Evolutionary conservation across 441 rosid species (phyloP).

Genomic region (Populus hybrid): DNA sequence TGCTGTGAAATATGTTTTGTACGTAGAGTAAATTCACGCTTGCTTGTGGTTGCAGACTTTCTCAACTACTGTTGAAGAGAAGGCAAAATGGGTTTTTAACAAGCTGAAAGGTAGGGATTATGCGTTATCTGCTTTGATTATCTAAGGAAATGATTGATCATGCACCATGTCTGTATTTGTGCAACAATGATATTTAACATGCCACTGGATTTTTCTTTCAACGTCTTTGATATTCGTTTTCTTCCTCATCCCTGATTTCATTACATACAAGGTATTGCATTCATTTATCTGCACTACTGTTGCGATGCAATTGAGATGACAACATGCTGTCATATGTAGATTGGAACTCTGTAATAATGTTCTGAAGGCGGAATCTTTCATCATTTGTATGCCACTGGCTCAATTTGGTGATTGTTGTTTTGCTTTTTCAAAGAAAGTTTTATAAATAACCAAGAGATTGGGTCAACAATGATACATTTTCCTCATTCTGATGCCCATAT

Average conservation of each 20-base stretch:
- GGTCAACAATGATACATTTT: neutral
- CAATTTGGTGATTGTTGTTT: neutral
- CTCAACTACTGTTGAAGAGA: slow-evolving; percentile 85
- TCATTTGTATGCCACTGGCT: neutral
- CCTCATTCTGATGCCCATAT: neutral
- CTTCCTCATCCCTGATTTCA: neutral
- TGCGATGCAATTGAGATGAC: neutral
- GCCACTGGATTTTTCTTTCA: neutral
- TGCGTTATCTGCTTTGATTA: neutral
- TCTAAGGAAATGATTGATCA: neutral
- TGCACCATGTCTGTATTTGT: too few relatives aligned
- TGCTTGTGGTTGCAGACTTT: slow-evolving; percentile 46
- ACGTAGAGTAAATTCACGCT: slow-evolving; percentile 9
- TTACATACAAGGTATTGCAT: neutral
- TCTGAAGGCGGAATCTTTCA: neutral
- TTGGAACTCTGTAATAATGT: neutral
- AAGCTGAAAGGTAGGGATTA: slow-evolving; percentile 69
- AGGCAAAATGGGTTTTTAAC: slow-evolving; percentile 92
- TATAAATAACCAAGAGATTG: neutral
- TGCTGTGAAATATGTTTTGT: neutral
- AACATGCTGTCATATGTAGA: neutral
- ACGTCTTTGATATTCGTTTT: neutral
- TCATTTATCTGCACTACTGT: neutral
- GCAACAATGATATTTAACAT: neutral
- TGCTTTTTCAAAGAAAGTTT: neutral